Evolutionary conservation across 768 basidiomycete species (phyloP).

Genomic region (Mycena filopes): DNA sequence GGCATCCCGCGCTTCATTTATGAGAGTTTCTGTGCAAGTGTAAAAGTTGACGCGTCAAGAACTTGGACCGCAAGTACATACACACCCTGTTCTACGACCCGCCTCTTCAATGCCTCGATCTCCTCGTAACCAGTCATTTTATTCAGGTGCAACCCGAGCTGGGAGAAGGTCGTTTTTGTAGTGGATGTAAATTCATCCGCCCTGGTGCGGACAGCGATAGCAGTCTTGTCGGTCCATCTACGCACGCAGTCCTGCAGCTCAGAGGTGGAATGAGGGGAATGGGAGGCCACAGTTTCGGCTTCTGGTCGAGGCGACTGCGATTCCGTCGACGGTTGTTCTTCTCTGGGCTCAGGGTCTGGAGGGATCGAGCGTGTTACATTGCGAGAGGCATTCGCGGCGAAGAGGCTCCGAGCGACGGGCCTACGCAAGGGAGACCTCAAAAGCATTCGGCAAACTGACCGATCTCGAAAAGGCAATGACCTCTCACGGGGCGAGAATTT

Average conservation of each 20-base stretch:
- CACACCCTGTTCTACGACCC: conserved; percentile 86
- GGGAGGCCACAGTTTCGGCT: conserved; percentile 19
- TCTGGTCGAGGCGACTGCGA: not conserved
- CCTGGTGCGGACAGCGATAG: conserved; percentile 58
- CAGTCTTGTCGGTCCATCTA: conserved; percentile 61
- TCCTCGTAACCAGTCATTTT: conserved; percentile 91
- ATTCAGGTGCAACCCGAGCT: conserved; percentile 84
- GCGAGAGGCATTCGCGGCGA: not conserved
- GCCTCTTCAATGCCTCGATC: conserved; percentile 83
- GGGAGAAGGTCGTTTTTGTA: conserved; percentile 71
- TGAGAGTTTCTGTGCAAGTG: conserved; percentile 71
- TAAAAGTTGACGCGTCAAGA: not conserved
- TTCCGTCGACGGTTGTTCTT: not conserved
- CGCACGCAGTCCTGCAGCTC: conserved; percentile 50
- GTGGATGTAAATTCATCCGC: conserved; percentile 67
- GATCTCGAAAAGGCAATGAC: conserved; percentile 8
- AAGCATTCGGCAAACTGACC: conserved; percentile 18
- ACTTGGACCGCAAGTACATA: conserved; percentile 25
- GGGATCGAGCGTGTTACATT: conserved; percentile 21
- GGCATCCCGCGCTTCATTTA: conserved; percentile 71
- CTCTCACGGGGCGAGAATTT: not conserved
- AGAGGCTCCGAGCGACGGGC: conserved; percentile 16
- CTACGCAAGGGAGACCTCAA: conserved; percentile 23
- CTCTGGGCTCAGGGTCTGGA: conserved; percentile 8
- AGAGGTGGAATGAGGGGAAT: conserved; percentile 35